These are phyloP conservation scores for Nakazawaea populi DNA, from an alignment of 805 yeast species.

Conservation along the genomic window DNA sequence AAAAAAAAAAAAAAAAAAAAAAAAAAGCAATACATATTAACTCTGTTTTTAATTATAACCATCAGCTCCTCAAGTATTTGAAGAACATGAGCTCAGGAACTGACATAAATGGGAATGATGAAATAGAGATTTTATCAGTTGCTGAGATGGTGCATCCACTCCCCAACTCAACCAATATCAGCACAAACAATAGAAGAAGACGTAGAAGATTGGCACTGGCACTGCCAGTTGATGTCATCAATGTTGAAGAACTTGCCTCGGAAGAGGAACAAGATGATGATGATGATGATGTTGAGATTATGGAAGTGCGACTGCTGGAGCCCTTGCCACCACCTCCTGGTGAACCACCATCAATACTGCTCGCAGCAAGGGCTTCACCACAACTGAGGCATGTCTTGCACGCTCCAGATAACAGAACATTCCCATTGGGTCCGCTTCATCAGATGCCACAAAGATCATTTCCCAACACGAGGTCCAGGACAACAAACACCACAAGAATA, in stretches of 20 bases:
- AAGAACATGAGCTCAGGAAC: background rate
- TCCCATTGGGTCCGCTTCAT: slow-evolving; percentile 1
- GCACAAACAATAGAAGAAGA: background rate
- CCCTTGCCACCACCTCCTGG: slow-evolving; percentile 2
- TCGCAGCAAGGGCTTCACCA: background rate
- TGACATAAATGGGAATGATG: background rate
- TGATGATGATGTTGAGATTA: slow-evolving; percentile 13
- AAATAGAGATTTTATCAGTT: background rate
- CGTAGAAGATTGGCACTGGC: background rate
- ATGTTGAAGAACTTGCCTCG: slow-evolving; percentile 6
- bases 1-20: too few relatives aligned
- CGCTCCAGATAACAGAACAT: slow-evolving; percentile 6
- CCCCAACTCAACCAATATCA: background rate
- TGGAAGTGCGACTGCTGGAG: background rate
- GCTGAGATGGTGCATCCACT: background rate
- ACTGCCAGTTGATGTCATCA: background rate
- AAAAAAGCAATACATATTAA: too few relatives aligned
- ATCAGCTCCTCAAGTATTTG: too few relatives aligned
- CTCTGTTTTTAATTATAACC: too few relatives aligned
- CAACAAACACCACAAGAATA: slow-evolving; percentile 1
- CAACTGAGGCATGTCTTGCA: background rate
- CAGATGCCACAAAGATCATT: background rate
- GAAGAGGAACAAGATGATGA: slow-evolving; percentile 8
- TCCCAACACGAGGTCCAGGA: background rate
- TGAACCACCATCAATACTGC: background rate